Evolutionary conservation across 1,284 basidiomycete species (phyloP).

Genomic region (Irpex sp.): DNA sequence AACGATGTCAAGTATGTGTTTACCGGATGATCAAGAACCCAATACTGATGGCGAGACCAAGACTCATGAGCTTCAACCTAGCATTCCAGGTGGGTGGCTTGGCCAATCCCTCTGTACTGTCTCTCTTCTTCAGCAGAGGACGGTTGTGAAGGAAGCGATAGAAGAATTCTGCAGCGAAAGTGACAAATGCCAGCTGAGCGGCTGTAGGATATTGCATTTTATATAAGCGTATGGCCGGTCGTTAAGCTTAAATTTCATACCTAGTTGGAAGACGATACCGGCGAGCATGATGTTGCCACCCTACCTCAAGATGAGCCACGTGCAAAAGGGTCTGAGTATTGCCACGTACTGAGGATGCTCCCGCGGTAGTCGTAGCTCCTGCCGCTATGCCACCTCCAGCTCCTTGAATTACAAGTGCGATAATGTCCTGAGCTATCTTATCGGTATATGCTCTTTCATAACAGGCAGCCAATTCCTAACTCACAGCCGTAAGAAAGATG

Average conservation of each 20-base stretch:
- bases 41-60: slow-evolving; percentile 28
- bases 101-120: slow-evolving; percentile 2
- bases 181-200: slow-evolving; percentile 35
- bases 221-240: background rate
- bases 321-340: background rate
- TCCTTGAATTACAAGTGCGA: slow-evolving; percentile 40
- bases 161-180: slow-evolving; percentile 40
- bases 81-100: slow-evolving; percentile 17
- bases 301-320: slow-evolving; percentile 8
- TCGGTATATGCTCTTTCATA: background rate
- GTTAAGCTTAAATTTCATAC: slow-evolving; percentile 16
- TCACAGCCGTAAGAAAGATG: slow-evolving; percentile 32
- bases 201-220: slow-evolving; percentile 18
- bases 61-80: slow-evolving; percentile 27
- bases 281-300: slow-evolving; percentile 39
- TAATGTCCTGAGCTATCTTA: slow-evolving; percentile 27
- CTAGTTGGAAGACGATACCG: slow-evolving; percentile 41
- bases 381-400: slow-evolving; percentile 36
- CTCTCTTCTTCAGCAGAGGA: slow-evolving; percentile 27
- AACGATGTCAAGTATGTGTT: slow-evolving; percentile 3
- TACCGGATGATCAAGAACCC: slow-evolving; percentile 35
- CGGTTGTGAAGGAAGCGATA: slow-evolving; percentile 32
- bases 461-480: background rate
- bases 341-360: slow-evolving; percentile 1
- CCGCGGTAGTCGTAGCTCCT: slow-evolving; percentile 7